Percentiles rank a stretch among this genome's conserved stretches.
phyloP scores from a whole-genome alignment of 495 filamentous ascomycete species.

The Lasiosphaeria miniovina region DNA sequence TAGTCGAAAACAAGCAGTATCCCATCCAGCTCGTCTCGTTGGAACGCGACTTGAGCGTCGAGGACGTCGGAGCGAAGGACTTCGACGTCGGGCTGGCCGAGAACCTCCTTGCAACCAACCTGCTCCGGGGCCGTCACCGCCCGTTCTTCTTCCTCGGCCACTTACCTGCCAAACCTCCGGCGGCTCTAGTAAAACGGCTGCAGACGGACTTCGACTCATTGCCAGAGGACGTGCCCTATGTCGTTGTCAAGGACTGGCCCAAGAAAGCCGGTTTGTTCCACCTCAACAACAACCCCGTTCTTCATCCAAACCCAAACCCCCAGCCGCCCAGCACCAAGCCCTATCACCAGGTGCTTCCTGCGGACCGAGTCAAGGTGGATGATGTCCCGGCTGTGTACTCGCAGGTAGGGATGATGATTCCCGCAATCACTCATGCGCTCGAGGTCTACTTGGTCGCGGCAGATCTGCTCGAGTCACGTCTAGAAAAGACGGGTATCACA shows the following conservation, averaged over 20 bases:
- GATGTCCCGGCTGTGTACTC: conserved; percentile 57
- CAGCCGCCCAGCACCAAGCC: conserved; percentile 23
- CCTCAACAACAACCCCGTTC: conserved; percentile 6
- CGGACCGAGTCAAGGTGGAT: conserved; percentile 40
- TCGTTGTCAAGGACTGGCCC: conserved; percentile 50
- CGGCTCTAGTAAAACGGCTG: conserved; percentile 22
- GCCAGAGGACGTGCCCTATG: conserved; percentile 42
- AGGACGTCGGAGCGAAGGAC: conserved; percentile 13
- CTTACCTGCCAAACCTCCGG: conserved; percentile 38
- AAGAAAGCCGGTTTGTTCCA: conserved; percentile 62
- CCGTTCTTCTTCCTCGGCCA: conserved; percentile 33
- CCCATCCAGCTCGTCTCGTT: conserved; percentile 33
- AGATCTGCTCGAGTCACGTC: conserved; percentile 57
- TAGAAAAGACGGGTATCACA: conserved; percentile 54
- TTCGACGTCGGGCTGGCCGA: conserved; percentile 16
- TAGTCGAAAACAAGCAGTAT: conserved; percentile 35
- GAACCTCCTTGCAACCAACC: conserved; percentile 11
- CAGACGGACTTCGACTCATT: conserved; percentile 25
- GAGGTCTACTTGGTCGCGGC: conserved; percentile 63
- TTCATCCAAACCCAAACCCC: not conserved
- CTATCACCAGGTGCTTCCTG: conserved; percentile 35
- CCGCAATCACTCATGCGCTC: conserved; percentile 68
- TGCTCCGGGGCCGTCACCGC: conserved; percentile 34
- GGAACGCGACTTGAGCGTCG: conserved; percentile 14
- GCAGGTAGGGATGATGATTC: conserved; percentile 68